Evolutionary conservation across 768 basidiomycete genomes (phyloP), one percentile per base, ranked within the genome.

Genomic region (Amanita pseudoporphyria): DNA sequence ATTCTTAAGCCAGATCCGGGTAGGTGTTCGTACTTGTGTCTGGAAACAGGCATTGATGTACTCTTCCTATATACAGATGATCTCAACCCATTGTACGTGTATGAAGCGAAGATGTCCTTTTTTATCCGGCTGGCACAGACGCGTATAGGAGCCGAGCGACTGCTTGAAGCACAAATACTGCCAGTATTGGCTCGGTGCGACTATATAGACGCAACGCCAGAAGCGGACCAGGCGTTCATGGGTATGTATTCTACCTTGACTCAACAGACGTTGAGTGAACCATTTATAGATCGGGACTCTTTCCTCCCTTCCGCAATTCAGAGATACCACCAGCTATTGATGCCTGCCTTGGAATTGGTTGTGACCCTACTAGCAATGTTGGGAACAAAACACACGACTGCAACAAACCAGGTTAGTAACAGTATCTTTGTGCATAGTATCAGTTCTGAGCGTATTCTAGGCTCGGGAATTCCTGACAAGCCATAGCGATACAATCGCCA

Each of bases 21-120:
- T 95, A 58, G 28, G 79, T 58, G 26, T 47, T 35, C 24, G 36
- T 10, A 26, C 33, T 16, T 32, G 30, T 10, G 6, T 48, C 6
- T 24, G 6, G 19, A 24, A 6, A 21, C 13, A 6, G 22, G 14
- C 14, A 5, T 14, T 18, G 22, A 47, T n/a, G 9, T 13, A 36
- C n/a, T n/a, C n/a, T 36, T 53, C 0, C n/a, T 12, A 12, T 9
- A 9, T 5, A 21, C 56, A 95, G 95, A 90, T 55, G 88, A 93
- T 52, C 67, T 98, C 26, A 94, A 95, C 58, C 74, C 90, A 0
- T 71, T 94, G 35, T 98, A 96, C 65, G 87, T 97, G 12, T 97
- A 92, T 57, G 95, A 97, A 61, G 80, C 93, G 12, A 95, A 95
- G 66, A 84, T 95, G 79, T 88, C 93, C 3, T 68, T 96, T 54